These are phyloP conservation scores for Elsinoe australis DNA, from an alignment of 2,329 filamentous ascomycete genomes.

Conservation along the genomic window DNA sequence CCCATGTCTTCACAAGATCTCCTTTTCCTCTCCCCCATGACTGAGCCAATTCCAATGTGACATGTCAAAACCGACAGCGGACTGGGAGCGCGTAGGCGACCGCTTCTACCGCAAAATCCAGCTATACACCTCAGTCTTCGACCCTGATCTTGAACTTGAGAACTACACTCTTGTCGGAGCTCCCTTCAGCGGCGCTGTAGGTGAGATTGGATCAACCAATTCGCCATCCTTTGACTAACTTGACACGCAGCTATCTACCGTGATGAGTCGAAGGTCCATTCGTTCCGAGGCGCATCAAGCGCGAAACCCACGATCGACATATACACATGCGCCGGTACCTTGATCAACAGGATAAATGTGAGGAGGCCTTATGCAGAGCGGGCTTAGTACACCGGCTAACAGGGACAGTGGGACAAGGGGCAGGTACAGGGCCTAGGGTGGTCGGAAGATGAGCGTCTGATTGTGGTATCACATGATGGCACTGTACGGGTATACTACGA, in stretches of 20 bases:
- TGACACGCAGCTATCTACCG: slow-evolving; percentile 67
- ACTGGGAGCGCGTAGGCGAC: slow-evolving; percentile 91
- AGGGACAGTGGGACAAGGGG: slow-evolving; percentile 72
- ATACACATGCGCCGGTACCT: slow-evolving; percentile 86
- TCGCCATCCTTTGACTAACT: background rate
- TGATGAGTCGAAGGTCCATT: slow-evolving; percentile 75
- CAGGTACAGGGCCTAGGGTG: slow-evolving; percentile 82
- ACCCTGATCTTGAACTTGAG: slow-evolving; percentile 87
- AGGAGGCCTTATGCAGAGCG: slow-evolving; percentile 20
- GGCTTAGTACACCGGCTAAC: slow-evolving; percentile 15
- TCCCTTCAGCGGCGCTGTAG: slow-evolving; percentile 86
- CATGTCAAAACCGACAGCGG: slow-evolving; percentile 62
- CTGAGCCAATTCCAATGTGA: slow-evolving; percentile 16
- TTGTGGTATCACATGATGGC: slow-evolving; percentile 83
- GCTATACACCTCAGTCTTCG: slow-evolving; percentile 88
- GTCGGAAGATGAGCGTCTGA: slow-evolving; percentile 88
- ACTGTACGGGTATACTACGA: slow-evolving; percentile 85
- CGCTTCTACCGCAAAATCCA: slow-evolving; percentile 92
- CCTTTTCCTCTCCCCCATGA: too few species aligned
- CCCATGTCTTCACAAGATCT: too few species aligned
- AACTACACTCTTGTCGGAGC: slow-evolving; percentile 88
- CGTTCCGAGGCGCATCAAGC: slow-evolving; percentile 63
- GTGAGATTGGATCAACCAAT: slow-evolving; percentile 46
- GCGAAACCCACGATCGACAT: slow-evolving; percentile 83
- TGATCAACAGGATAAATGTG: slow-evolving; percentile 68